Conservation (phyloP, 2,329 filamentous ascomycete genomes). For the Rutstroemia sp. region DNA sequence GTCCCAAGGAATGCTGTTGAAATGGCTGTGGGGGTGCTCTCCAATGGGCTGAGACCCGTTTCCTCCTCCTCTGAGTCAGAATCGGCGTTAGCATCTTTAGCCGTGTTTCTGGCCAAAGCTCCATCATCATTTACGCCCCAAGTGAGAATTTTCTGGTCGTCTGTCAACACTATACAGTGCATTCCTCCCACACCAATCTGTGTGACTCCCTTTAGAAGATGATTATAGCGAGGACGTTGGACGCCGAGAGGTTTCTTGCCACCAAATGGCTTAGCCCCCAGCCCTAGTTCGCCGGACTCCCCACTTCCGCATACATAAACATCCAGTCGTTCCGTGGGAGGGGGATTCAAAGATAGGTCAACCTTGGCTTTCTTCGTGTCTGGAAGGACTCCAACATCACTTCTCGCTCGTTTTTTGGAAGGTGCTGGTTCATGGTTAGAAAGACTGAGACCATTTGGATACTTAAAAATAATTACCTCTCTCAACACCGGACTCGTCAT, state of each 20-base stretch:
- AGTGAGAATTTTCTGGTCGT: slow-evolving; percentile 73
- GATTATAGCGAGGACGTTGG: slow-evolving; percentile 65
- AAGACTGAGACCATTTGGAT: too few relatives aligned
- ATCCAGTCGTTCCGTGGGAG: slow-evolving; percentile 40
- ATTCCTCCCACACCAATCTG: slow-evolving; percentile 74
- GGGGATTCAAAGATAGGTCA: neutral
- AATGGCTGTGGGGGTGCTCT: slow-evolving; percentile 52
- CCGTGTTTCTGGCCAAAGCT: slow-evolving; percentile 67
- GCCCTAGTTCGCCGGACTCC: slow-evolving; percentile 71
- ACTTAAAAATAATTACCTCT: too few relatives aligned
- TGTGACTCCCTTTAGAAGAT: slow-evolving; percentile 58
- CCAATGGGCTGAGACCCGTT: slow-evolving; percentile 48
- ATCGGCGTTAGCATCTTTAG: too few relatives aligned
- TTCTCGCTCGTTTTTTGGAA: neutral
- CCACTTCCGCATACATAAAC: slow-evolving; percentile 78
- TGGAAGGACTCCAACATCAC: neutral
- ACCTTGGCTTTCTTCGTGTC: slow-evolving; percentile 1
- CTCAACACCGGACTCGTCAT: too few relatives aligned
- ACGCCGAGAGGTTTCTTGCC: slow-evolving; percentile 60
- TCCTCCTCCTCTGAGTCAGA: too few relatives aligned
- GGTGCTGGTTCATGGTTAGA: neutral
- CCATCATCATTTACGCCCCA: slow-evolving; percentile 88
- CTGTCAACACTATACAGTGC: slow-evolving; percentile 70
- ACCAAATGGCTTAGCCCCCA: slow-evolving; percentile 58
- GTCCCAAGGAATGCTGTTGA: neutral